These are phyloP conservation scores for Corinectria fuckeliana DNA, from an alignment of 2,329 filamentous ascomycete genomes.

Conservation along the genomic window DNA sequence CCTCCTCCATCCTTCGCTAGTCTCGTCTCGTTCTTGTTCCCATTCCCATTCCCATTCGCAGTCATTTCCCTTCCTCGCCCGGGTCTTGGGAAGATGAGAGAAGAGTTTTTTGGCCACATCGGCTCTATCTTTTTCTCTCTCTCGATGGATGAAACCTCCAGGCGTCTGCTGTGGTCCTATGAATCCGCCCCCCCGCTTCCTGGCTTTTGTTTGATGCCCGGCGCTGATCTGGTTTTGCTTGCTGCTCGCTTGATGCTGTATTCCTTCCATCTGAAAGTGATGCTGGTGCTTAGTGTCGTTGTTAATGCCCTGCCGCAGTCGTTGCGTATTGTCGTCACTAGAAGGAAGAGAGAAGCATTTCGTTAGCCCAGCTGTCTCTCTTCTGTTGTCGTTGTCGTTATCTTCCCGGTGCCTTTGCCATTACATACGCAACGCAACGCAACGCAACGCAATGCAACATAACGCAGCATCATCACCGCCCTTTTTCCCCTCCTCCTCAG, in stretches of 20 bases:
- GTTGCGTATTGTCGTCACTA: slow-evolving; percentile 2
- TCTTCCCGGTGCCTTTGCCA: not conserved
- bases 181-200: slow-evolving; percentile 24
- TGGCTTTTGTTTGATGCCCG: not conserved
- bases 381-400: not conserved
- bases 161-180: slow-evolving; percentile 19
- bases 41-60: not conserved
- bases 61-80: not conserved
- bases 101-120: not conserved
- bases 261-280: slow-evolving; percentile 16
- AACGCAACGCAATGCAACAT: not conserved
- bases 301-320: slow-evolving; percentile 4
- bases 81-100: not conserved
- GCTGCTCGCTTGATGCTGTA: slow-evolving; percentile 23
- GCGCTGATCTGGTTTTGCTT: not conserved
- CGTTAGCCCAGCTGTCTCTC: not conserved
- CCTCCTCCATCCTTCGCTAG: not conserved
- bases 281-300: not conserved
- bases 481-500: not conserved
- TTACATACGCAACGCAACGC: not conserved
- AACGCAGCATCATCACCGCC: not conserved
- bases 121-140: not conserved
- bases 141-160: not conserved
- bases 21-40: not conserved
- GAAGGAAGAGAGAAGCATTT: not conserved